Conservation (phyloP, 192 early-diverging fungal genomes). For the Umbelopsis sp. region DNA sequence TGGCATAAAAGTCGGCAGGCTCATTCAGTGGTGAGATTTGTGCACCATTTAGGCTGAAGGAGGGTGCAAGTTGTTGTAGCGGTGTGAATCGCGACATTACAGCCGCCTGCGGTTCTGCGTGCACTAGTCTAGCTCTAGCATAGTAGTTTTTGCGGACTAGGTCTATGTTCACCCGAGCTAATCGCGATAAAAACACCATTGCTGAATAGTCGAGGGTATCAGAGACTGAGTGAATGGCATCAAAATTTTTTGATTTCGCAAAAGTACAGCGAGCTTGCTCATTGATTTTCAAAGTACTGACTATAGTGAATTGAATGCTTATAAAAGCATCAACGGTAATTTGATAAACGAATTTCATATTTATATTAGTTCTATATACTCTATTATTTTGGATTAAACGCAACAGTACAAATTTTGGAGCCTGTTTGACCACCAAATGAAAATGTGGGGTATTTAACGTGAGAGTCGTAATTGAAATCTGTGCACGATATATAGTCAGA, state of each 20-base stretch:
- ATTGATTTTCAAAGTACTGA: too few relatives aligned
- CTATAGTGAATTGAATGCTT: background rate
- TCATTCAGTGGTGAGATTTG: conserved; percentile 41
- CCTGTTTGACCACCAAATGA: conserved; percentile 87
- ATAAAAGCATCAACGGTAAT: background rate
- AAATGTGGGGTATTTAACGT: conserved; percentile 84
- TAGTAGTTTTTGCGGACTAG: background rate
- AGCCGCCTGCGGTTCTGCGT: conserved; percentile 29
- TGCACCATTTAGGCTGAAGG: conserved; percentile 43
- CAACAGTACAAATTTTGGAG: conserved; percentile 86
- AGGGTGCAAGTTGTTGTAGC: conserved; percentile 27
- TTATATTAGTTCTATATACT: conserved; percentile 17
- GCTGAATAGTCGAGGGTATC: background rate
- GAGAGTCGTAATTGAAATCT: conserved; percentile 65
- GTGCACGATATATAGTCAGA: background rate
- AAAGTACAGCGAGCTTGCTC: too few relatives aligned
- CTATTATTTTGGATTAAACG: conserved; percentile 63
- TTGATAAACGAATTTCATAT: conserved; percentile 3
- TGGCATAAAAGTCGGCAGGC: conserved; percentile 50
- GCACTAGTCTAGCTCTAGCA: conserved; percentile 3
- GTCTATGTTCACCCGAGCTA: background rate
- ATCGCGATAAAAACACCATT: background rate
- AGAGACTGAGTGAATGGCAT: background rate
- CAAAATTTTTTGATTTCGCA: background rate
- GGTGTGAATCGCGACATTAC: conserved; percentile 30